These are phyloP conservation scores for Kwoniella mangroviensis DNA, from an alignment of 768 basidiomycete genomes.

Conservation along the genomic window DNA sequence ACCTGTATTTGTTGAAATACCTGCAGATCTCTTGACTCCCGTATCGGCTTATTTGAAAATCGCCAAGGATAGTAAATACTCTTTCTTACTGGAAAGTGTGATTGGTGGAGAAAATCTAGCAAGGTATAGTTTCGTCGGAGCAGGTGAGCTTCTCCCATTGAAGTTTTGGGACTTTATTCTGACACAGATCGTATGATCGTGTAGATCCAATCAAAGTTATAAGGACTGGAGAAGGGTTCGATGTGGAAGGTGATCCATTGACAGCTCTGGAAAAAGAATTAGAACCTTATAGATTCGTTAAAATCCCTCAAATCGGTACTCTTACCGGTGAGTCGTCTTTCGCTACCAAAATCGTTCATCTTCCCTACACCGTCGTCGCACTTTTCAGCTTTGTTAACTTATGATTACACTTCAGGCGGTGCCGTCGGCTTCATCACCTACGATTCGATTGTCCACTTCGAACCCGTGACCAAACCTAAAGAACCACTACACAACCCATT, in stretches of 20 bases:
- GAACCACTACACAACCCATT: constrained; percentile 74
- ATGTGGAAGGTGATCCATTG: constrained; percentile 85
- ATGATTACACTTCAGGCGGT: constrained; percentile 65
- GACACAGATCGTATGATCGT: not conserved
- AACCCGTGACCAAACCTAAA: constrained; percentile 69
- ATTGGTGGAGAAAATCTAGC: constrained; percentile 86
- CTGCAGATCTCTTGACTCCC: constrained; percentile 94
- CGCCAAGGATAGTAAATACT: constrained; percentile 88
- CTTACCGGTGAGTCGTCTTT: constrained; percentile 68
- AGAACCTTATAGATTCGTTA: constrained; percentile 81
- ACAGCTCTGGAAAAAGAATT: constrained; percentile 81
- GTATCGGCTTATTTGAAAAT: constrained; percentile 94
- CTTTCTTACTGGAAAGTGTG: constrained; percentile 92
- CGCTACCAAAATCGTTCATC: not conserved
- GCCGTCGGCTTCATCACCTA: constrained; percentile 97
- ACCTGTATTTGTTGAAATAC: constrained; percentile 88
- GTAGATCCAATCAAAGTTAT: constrained; percentile 93
- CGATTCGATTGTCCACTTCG: constrained; percentile 95
- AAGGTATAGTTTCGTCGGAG: constrained; percentile 94
- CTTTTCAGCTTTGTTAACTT: not conserved
- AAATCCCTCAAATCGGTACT: constrained; percentile 86
- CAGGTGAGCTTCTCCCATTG: constrained; percentile 66
- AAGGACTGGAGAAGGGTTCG: constrained; percentile 82
- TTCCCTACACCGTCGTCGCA: not conserved
- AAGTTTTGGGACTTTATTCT: not conserved